phyloP scores from a whole-genome alignment of 2,329 filamentous ascomycete species.

The Fusarium tuaranense region DNA sequence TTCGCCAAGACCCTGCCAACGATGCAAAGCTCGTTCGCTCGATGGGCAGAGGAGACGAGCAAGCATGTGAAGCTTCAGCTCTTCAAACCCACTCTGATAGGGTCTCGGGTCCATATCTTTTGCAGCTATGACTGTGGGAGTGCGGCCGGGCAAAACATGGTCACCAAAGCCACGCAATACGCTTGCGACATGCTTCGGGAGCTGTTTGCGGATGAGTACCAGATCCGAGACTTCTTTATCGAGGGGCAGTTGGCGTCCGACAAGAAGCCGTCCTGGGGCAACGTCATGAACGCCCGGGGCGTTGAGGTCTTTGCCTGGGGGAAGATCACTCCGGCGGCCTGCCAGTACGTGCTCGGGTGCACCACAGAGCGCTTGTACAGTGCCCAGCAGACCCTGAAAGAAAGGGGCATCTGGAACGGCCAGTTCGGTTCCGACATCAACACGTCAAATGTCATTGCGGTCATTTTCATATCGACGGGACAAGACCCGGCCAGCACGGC shows the following conservation, averaged over 20 bases:
- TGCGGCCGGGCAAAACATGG: constrained; percentile 20
- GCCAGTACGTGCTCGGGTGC: not conserved
- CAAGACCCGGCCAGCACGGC: constrained; percentile 2
- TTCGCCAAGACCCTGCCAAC: not conserved
- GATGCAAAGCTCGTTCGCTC: not conserved
- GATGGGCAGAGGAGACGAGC: constrained; percentile 11
- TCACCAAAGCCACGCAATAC: constrained; percentile 15
- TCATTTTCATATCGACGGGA: constrained; percentile 7
- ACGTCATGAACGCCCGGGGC: constrained; percentile 11
- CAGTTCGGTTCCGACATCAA: constrained; percentile 6
- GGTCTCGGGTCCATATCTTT: constrained; percentile 12
- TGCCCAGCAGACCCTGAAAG: not conserved
- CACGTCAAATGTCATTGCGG: constrained; percentile 1
- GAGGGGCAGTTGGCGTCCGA: constrained; percentile 19
- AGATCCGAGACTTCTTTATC: constrained; percentile 6
- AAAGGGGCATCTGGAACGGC: not conserved
- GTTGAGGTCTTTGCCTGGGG: constrained; percentile 13
- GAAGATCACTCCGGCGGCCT: not conserved
- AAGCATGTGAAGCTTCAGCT: not conserved
- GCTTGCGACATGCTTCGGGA: constrained; percentile 11
- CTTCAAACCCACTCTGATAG: not conserved
- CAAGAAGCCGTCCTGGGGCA: constrained; percentile 19
- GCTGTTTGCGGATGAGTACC: not conserved
- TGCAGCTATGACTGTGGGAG: constrained; percentile 13
- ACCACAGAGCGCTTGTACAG: not conserved